phyloP scores from a whole-genome alignment of 345 rosid genomes.

The Laguncularia racemosa region DNA sequence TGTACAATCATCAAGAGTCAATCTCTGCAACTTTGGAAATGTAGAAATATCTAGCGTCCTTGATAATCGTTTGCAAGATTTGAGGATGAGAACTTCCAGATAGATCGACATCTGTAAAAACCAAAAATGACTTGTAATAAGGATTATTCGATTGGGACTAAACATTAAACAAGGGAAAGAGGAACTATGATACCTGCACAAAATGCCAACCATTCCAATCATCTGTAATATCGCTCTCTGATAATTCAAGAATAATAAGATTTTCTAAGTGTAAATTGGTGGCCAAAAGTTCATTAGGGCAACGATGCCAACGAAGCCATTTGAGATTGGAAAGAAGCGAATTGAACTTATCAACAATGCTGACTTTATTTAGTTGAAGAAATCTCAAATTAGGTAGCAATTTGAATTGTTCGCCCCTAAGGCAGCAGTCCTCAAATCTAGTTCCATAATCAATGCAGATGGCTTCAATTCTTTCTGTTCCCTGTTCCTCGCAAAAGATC shows the following conservation, averaged over 20 bases:
- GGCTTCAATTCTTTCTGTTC: neutral
- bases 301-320: constrained; percentile 7
- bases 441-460: neutral
- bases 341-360: neutral
- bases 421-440: neutral
- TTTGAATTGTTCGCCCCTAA: neutral
- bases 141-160: no score
- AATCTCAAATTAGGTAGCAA: neutral
- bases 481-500: neutral
- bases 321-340: neutral
- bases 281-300: neutral
- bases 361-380: neutral
- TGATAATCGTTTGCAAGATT: no score
- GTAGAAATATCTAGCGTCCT: no score
- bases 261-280: neutral
- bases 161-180: no score
- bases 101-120: no score
- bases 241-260: constrained; percentile 3
- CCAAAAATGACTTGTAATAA: no score
- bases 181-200: neutral
- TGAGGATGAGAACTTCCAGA: no score
- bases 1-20: no score
- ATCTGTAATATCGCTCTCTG: neutral
- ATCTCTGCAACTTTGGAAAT: no score
- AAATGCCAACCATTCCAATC: constrained; percentile 8